Percentiles rank a stretch among this genome's conserved stretches.
Evolutionary conservation across 2,329 filamentous ascomycete species (phyloP).

Genomic region (Trichoderma koningii): DNA sequence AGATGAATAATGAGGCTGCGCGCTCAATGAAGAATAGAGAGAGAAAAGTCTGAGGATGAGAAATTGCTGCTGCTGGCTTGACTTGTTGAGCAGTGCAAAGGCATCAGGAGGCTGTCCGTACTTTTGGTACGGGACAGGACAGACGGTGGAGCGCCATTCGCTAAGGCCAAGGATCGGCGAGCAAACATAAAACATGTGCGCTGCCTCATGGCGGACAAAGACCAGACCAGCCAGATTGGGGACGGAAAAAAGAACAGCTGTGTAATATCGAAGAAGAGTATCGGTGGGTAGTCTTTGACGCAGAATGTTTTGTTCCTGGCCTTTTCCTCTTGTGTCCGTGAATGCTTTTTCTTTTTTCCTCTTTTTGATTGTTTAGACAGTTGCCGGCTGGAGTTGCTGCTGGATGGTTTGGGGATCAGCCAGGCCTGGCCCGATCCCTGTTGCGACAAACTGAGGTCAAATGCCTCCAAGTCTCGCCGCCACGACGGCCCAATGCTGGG

Average conservation of each 20-base stretch:
- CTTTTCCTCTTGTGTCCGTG: neutral
- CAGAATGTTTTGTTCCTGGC: neutral
- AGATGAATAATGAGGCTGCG: neutral
- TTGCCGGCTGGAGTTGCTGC: constrained; percentile 7
- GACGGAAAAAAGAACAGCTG: neutral
- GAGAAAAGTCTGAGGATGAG: too few relatives aligned
- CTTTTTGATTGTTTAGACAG: neutral
- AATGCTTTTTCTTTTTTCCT: neutral
- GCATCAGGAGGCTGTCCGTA: neutral
- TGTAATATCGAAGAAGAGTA: neutral
- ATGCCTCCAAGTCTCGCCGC: constrained; percentile 15
- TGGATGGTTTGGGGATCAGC: neutral
- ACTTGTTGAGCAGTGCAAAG: neutral
- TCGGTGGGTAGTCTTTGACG: neutral
- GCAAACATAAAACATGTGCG: constrained; percentile 23
- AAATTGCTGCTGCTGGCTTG: neutral
- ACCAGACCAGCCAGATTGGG: constrained; percentile 14
- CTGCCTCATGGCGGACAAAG: constrained; percentile 13
- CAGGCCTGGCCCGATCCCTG: constrained; percentile 6
- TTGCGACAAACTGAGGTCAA: constrained; percentile 3
- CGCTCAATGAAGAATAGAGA: neutral
- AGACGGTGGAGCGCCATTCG: constrained; percentile 20
- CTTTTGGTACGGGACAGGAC: neutral
- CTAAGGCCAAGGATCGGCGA: constrained; percentile 21
- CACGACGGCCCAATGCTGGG: constrained; percentile 14